Conservation (phyloP, 2,329 filamentous ascomycete species). For the Mycosphaerella sp. region DNA sequence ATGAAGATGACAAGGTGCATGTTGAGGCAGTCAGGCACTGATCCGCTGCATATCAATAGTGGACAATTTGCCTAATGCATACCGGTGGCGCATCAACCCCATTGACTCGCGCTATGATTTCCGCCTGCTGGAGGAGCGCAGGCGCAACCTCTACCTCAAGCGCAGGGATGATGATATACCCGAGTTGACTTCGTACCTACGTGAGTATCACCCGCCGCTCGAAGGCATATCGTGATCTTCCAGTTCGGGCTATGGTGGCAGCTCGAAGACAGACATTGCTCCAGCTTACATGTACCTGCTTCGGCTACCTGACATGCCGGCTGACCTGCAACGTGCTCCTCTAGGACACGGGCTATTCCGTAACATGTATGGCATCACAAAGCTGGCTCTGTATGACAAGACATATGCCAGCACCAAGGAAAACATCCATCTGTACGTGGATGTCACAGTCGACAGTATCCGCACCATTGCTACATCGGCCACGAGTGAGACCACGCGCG, state of each 20-base stretch:
- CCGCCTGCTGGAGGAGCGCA: constrained; percentile 18
- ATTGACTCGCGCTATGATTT: constrained; percentile 21
- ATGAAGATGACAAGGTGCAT: no score
- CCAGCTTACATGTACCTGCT: no score
- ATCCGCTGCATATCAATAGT: not conserved
- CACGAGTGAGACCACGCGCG: constrained; percentile 34
- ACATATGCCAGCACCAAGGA: constrained; percentile 89
- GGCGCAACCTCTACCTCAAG: constrained; percentile 11
- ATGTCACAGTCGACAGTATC: constrained; percentile 72
- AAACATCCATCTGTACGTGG: constrained; percentile 85
- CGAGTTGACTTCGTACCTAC: constrained; percentile 69
- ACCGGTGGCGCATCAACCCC: constrained; percentile 22
- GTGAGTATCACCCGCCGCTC: constrained; percentile 30
- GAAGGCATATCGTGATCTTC: no score
- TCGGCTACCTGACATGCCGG: no score
- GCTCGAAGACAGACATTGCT: no score
- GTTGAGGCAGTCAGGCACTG: not conserved
- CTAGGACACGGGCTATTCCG: constrained; percentile 59
- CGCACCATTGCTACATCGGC: constrained; percentile 67
- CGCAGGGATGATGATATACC: constrained; percentile 33
- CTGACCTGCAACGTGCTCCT: no score
- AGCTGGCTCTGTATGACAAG: constrained; percentile 72
- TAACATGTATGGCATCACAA: constrained; percentile 84
- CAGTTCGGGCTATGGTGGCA: no score
- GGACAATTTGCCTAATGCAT: constrained; percentile 13